These are phyloP conservation scores for button mushroom (Agaricus bisporus) DNA, from an alignment of 768 basidiomycete species.

Conservation along the genomic window DNA sequence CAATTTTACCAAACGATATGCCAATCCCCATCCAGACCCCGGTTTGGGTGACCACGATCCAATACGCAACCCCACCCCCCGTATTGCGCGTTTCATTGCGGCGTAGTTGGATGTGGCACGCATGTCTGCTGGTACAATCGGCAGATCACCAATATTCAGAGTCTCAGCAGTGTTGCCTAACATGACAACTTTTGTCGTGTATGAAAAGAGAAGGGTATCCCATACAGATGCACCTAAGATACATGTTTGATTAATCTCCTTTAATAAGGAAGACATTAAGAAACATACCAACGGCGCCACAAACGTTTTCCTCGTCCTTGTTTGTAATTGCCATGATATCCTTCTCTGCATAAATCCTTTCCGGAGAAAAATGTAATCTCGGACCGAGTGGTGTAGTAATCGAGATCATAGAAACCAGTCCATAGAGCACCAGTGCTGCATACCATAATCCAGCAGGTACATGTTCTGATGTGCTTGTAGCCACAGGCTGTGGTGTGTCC, in stretches of 20 bases:
- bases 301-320: conserved; percentile 68
- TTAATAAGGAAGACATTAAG: neutral
- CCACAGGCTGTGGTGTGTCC: conserved; percentile 23
- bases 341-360: conserved; percentile 71
- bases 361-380: conserved; percentile 64
- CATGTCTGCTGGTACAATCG: conserved; percentile 71
- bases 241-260: neutral
- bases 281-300: conserved; percentile 45
- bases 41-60: conserved; percentile 52
- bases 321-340: conserved; percentile 54
- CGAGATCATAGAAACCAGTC: conserved; percentile 29
- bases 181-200: conserved; percentile 83
- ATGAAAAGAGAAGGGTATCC: conserved; percentile 73
- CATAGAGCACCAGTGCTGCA: conserved; percentile 43
- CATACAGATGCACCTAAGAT: conserved; percentile 48
- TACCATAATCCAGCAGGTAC: conserved; percentile 42
- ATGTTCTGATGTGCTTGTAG: conserved; percentile 13
- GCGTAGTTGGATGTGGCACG: conserved; percentile 59
- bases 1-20: conserved; percentile 53
- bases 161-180: conserved; percentile 69
- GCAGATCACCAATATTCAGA: conserved; percentile 84
- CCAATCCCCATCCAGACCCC: conserved; percentile 61
- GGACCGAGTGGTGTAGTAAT: conserved; percentile 72
- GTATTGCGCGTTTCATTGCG: conserved; percentile 56
- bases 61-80: conserved; percentile 41